These are phyloP conservation scores for Leucocoprinus leucothites DNA, from an alignment of 768 basidiomycete genomes.

Conservation along the genomic window DNA sequence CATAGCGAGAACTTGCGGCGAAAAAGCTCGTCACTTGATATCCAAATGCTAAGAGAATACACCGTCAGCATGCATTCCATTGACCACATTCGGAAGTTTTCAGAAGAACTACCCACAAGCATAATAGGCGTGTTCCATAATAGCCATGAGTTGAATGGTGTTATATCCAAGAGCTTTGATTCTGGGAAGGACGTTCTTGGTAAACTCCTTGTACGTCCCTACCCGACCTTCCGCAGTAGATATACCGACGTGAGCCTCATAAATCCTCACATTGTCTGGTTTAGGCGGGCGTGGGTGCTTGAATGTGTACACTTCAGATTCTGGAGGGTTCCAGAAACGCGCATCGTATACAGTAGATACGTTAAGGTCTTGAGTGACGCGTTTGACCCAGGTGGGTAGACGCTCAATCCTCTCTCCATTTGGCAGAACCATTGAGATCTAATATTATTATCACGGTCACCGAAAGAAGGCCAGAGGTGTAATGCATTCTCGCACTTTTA, in stretches of 20 bases:
- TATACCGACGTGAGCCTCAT: slow-evolving; percentile 98
- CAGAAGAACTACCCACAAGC: slow-evolving; percentile 62
- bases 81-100: not conserved
- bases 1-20: slow-evolving; percentile 94
- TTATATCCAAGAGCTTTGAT: slow-evolving; percentile 95
- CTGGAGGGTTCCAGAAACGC: slow-evolving; percentile 97
- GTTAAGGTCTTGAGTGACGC: slow-evolving; percentile 90
- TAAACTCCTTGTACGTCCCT: slow-evolving; percentile 96
- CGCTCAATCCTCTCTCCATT: slow-evolving; percentile 83
- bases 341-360: slow-evolving; percentile 94
- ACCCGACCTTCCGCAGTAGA: slow-evolving; percentile 85
- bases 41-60: slow-evolving; percentile 71
- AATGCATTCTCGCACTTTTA: slow-evolving; percentile 60
- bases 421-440: slow-evolving; percentile 92
- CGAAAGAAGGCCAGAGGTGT: not conserved
- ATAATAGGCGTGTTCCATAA: slow-evolving; percentile 98
- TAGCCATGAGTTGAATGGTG: slow-evolving; percentile 95
- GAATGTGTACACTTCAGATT: slow-evolving; percentile 69
- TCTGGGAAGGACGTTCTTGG: slow-evolving; percentile 74
- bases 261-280: slow-evolving; percentile 72
- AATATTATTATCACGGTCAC: not conserved
- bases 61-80: not conserved
- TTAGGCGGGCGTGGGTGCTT: slow-evolving; percentile 72
- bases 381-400: slow-evolving; percentile 89
- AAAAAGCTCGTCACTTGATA: slow-evolving; percentile 99